Percentiles rank a stretch among this genome's conserved stretches.
Conservation (phyloP, 768 basidiomycete genomes). For the Bullera alba region DNA sequence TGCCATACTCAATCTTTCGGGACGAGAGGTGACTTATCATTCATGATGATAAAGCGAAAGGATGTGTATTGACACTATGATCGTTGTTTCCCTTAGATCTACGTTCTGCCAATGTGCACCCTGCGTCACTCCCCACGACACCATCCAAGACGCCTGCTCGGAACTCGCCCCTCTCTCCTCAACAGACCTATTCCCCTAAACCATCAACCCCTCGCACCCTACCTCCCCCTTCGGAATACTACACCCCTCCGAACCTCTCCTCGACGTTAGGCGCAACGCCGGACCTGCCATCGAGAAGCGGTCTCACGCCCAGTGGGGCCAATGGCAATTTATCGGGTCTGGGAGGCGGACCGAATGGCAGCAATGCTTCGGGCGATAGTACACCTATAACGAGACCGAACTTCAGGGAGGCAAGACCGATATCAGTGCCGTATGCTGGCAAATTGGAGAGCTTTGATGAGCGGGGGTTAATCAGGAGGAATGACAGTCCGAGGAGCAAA, state of each 20-base stretch:
- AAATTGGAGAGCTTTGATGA: conserved; percentile 34
- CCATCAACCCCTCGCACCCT: conserved; percentile 12
- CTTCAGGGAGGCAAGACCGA: conserved; percentile 23
- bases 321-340: no score
- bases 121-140: conserved; percentile 12
- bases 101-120: conserved; percentile 23
- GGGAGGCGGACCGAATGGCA: no score
- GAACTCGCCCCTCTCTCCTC: conserved; percentile 1
- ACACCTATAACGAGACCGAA: conserved; percentile 30
- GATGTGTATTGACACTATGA: conserved; percentile 1
- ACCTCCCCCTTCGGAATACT: conserved; percentile 28
- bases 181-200: conserved; percentile 1
- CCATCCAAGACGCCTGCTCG: conserved; percentile 3
- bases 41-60: not conserved
- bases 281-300: conserved; percentile 9
- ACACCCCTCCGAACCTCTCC: conserved; percentile 20
- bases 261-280: conserved; percentile 7
- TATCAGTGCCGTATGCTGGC: conserved; percentile 30
- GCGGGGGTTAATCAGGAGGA: conserved; percentile 28
- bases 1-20: conserved; percentile 40
- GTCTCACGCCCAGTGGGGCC: no score
- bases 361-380: no score
- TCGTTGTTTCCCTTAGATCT: conserved; percentile 12
- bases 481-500: conserved; percentile 35
- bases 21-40: conserved; percentile 23